Conservation (phyloP, 1,284 basidiomycete genomes). For the Ganoderma sinense region DNA sequence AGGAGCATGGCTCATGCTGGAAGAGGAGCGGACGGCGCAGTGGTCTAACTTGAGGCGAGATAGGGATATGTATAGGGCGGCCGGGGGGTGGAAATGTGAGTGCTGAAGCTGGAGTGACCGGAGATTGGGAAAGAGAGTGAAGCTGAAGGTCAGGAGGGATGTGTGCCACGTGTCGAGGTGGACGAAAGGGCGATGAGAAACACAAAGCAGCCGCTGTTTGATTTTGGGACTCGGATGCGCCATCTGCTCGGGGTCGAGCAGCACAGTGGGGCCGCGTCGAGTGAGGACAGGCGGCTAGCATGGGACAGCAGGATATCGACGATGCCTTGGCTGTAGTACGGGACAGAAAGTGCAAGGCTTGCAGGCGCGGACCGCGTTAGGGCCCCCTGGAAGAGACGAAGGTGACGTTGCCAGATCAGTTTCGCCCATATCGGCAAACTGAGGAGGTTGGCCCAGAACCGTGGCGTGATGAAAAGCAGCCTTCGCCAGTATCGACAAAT, state of each 20-base stretch:
- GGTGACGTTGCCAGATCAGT: background rate
- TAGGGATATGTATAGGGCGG: background rate
- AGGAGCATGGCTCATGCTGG: background rate
- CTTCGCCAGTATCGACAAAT: conserved; percentile 2
- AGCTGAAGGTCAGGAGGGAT: background rate
- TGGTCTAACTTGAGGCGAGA: background rate
- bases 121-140: background rate
- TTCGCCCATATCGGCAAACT: background rate
- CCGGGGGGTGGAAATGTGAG: background rate
- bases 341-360: background rate
- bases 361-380: background rate
- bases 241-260: background rate
- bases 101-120: background rate
- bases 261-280: background rate
- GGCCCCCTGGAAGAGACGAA: background rate
- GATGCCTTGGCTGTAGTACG: background rate
- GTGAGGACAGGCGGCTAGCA: background rate
- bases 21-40: background rate
- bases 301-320: background rate
- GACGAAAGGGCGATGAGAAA: background rate
- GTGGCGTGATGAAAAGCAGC: background rate
- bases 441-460: conserved; percentile 7
- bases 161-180: background rate
- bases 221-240: background rate
- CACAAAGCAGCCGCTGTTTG: background rate